A percentile compares a stretch with the other conserved stretches of the same genome.
Evolutionary conservation across 2,329 filamentous ascomycete genomes (phyloP).

Genomic region (Paecilomyces niveus): DNA sequence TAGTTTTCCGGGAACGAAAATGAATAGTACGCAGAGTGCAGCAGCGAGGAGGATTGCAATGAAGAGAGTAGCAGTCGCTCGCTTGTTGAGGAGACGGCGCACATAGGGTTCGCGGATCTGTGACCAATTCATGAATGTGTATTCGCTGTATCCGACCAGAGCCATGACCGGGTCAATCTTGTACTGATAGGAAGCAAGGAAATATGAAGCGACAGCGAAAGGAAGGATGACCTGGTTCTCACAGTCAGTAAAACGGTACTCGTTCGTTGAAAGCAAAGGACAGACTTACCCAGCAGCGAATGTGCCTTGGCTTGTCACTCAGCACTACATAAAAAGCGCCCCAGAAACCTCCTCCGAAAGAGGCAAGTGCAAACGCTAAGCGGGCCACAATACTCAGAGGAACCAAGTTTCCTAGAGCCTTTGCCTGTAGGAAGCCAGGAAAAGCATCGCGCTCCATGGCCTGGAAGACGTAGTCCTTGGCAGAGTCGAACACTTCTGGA

Average conservation of each 20-base stretch:
- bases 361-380: slow-evolving; percentile 74
- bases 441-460: slow-evolving; percentile 99
- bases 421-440: slow-evolving; percentile 88
- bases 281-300: slow-evolving; percentile 74
- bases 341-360: slow-evolving; percentile 92
- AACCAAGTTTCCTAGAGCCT: slow-evolving; percentile 91
- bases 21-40: slow-evolving; percentile 81
- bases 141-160: slow-evolving; percentile 85
- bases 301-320: slow-evolving; percentile 65
- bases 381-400: slow-evolving; percentile 82
- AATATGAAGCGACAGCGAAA: slow-evolving; percentile 85
- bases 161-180: slow-evolving; percentile 88
- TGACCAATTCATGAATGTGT: slow-evolving; percentile 89
- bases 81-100: slow-evolving; percentile 73
- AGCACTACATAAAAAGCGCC: slow-evolving; percentile 89
- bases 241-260: slow-evolving; percentile 11
- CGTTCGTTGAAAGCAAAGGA: background rate
- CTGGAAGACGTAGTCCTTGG: slow-evolving; percentile 99
- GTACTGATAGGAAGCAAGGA: slow-evolving; percentile 87
- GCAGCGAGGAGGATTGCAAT: slow-evolving; percentile 71
- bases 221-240: slow-evolving; percentile 64
- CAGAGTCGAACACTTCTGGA: slow-evolving; percentile 92
- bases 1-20: slow-evolving; percentile 77
- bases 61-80: slow-evolving; percentile 71
- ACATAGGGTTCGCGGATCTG: slow-evolving; percentile 87